Evolutionary conservation across 2,329 filamentous ascomycete species (phyloP).

Genomic region (Penicillium corylophilum): DNA sequence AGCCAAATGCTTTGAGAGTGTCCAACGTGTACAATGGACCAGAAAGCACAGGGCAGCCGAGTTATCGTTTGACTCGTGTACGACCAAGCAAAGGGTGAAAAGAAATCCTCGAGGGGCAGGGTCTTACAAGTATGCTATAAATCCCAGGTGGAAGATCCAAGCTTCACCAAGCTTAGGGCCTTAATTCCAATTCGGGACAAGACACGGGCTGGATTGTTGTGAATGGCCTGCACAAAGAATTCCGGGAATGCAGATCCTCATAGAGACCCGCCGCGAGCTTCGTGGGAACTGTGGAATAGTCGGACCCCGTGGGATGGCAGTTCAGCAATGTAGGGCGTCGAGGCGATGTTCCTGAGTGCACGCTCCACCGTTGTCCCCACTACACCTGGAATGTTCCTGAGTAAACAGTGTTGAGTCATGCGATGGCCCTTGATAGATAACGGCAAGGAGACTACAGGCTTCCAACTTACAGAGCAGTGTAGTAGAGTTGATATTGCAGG

Average conservation of each 20-base stretch:
- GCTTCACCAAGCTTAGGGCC: conserved; percentile 1
- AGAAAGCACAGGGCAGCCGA: conserved; percentile 5
- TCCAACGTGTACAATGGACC: conserved; percentile 6
- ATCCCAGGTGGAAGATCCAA: conserved; percentile 9
- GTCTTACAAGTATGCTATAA: conserved; percentile 19
- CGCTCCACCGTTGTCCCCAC: conserved; percentile 12
- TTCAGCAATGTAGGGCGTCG: conserved; percentile 24
- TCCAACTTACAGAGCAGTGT: neutral
- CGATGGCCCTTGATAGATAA: neutral
- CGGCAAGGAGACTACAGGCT: neutral
- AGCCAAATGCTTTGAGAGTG: conserved; percentile 7
- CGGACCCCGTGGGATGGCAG: conserved; percentile 1
- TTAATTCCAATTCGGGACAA: conserved; percentile 6
- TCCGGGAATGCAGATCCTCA: conserved; percentile 17
- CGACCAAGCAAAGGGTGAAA: neutral
- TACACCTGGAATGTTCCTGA: conserved; percentile 14
- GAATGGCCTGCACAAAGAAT: conserved; percentile 15
- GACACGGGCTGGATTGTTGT: conserved; percentile 15
- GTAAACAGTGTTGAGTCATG: neutral
- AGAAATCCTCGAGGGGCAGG: neutral
- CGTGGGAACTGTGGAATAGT: neutral
- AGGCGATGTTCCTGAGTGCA: conserved; percentile 1
- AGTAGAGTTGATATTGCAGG: neutral
- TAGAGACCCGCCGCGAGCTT: conserved; percentile 4
- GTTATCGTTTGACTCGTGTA: neutral